Evolutionary conservation across 2,329 filamentous ascomycete genomes (phyloP).

Genomic region (Sarocladium brachiariae): DNA sequence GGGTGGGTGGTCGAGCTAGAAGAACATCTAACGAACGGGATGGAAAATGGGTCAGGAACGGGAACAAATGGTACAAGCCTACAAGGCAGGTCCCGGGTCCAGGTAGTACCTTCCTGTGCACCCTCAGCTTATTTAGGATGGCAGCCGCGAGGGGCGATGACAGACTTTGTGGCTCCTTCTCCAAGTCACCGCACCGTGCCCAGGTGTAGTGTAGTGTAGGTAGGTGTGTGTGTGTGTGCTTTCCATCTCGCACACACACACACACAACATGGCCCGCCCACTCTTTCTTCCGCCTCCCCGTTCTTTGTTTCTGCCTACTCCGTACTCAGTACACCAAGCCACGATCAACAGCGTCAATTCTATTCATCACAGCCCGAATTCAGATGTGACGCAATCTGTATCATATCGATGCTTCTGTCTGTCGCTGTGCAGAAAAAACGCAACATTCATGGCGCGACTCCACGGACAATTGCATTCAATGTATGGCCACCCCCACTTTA

Average conservation of each 20-base stretch:
- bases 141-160: neutral
- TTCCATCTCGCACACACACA: too few species aligned
- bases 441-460: too few species aligned
- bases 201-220: too few species aligned
- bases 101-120: neutral
- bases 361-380: neutral
- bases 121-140: neutral
- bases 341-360: neutral
- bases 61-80: neutral
- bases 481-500: too few species aligned
- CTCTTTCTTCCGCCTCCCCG: neutral
- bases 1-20: slow-evolving; percentile 1
- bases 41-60: neutral
- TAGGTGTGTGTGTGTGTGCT: too few species aligned
- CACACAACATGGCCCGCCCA: too few species aligned
- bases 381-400: neutral
- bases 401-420: neutral
- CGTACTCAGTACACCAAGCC: neutral
- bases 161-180: neutral
- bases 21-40: neutral
- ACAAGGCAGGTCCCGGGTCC: neutral
- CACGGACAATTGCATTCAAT: too few species aligned
- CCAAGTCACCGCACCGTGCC: neutral
- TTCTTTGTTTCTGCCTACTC: neutral
- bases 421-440: too few species aligned